Evolutionary conservation across 768 basidiomycete species (phyloP), one percentile per base, ranked within the genome.

Genomic region (Neoboletus subvelutipes): DNA sequence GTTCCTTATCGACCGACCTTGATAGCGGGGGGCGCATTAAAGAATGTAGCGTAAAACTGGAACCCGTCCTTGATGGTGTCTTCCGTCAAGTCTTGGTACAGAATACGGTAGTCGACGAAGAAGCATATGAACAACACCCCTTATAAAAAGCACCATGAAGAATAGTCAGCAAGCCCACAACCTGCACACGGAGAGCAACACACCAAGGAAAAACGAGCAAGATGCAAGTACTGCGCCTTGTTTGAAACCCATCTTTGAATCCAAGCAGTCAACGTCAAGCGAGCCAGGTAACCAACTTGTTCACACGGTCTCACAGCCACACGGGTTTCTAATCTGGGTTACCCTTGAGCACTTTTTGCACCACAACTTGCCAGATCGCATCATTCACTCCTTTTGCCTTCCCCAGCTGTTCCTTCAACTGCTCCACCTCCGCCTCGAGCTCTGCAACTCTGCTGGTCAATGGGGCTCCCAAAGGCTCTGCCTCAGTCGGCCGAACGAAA

Each of bases 341-440:
- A 17, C 58, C 42, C n/a, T 71, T 67, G 3, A 88, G 73, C 15
- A 86, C 72, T 45, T 75, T 80, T 61, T 88, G 85, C 29, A 95
- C 88, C 1, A 94, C 82, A 3, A 80, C 83, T 61, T 90, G 88
- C 95, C 95, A 97, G 88, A 97, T 96, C 51, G 82, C 79, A 66
- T 97, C 93, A 64, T 97, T 98, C 57, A 97, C 80, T n/a, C 87
- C 84, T 67, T 94, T 92, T 5, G 95, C 95, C 68, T 85, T 87
- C 28, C 83, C 83, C 7, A 98, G 76, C 58, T 93, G 87, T 45
- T 83, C 81, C 45, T 79, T 82, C 55, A 96, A 71, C 26, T 71
- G 73, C 49, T 77, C 78, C 9, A 94, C 80, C 71, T 97, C 92
- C 3, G 75, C 72, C 71, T 94, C 88, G 1, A 96, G 82, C 63